Conservation (phyloP, 345 rosid genomes). For the Gossypium sturtianum region DNA sequence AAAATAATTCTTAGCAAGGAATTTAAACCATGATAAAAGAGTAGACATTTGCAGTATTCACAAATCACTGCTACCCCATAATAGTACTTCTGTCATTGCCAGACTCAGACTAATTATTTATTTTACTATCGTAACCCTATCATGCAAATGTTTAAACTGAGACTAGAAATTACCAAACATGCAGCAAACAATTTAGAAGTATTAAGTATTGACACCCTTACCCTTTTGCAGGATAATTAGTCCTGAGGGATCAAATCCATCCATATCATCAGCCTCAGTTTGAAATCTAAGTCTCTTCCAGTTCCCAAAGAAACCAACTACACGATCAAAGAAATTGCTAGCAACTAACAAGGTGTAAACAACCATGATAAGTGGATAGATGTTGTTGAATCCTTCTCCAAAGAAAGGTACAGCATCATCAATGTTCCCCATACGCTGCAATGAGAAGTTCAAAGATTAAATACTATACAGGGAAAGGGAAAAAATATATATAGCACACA, state of each 20-base stretch:
- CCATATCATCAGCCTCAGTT: conserved; percentile 77
- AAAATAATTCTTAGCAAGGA: neutral
- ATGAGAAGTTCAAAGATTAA: conserved; percentile 13
- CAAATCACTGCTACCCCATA: neutral
- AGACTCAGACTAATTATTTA: neutral
- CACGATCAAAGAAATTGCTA: conserved; percentile 85
- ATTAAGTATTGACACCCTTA: conserved; percentile 4
- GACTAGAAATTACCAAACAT: neutral
- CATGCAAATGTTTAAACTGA: neutral
- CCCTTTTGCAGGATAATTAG: conserved; percentile 88
- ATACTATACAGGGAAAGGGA: neutral
- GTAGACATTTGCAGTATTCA: neutral
- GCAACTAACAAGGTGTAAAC: conserved; percentile 83
- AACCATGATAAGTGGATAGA: conserved; percentile 98
- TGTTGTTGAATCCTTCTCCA: conserved; percentile 79
- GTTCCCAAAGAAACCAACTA: conserved; percentile 84
- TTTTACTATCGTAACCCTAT: neutral
- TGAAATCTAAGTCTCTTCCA: conserved; percentile 88
- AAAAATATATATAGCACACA: neutral
- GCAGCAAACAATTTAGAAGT: neutral
- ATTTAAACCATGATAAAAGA: neutral
- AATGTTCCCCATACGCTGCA: conserved; percentile 96
- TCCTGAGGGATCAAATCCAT: conserved; percentile 95
- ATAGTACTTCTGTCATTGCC: neutral
- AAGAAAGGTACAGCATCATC: conserved; percentile 80